phyloP scores from a whole-genome alignment of 345 rosid genomes.

The Erodium maritimum region DNA sequence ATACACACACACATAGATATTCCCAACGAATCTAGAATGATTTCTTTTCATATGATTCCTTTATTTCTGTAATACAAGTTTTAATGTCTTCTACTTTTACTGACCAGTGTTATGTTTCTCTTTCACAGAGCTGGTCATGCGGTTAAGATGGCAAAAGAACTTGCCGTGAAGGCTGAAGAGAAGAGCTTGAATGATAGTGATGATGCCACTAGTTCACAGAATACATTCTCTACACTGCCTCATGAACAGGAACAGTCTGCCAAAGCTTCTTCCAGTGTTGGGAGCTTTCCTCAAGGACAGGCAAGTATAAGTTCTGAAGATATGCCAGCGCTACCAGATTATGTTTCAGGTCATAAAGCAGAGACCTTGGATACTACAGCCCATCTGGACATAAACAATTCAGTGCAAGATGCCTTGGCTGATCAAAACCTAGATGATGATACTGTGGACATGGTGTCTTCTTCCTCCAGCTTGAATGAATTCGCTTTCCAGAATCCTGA shows the following conservation, averaged over 20 bases:
- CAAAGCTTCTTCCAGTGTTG: conserved; percentile 71
- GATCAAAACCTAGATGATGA: conserved; percentile 34
- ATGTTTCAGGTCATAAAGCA: conserved; percentile 34
- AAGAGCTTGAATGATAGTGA: conserved; percentile 69
- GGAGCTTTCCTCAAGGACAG: conserved; percentile 86
- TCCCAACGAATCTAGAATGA: not conserved
- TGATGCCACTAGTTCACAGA: conserved; percentile 65
- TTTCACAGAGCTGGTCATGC: conserved; percentile 77
- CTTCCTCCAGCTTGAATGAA: conserved; percentile 45
- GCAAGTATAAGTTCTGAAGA: conserved; percentile 83
- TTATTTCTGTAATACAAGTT: conserved; percentile 8
- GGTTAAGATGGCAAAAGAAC: conserved; percentile 70
- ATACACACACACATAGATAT: too few species aligned
- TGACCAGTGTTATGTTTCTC: not conserved
- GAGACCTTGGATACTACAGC: conserved; percentile 26
- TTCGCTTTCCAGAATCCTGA: conserved; percentile 21
- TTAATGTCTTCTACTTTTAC: conserved; percentile 2
- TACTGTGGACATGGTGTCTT: conserved; percentile 37
- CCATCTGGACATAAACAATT: conserved; percentile 37
- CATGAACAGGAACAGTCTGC: conserved; percentile 69
- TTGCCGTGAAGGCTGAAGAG: conserved; percentile 65
- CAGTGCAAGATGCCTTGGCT: conserved; percentile 31
- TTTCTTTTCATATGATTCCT: not conserved
- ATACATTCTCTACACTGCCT: conserved; percentile 76
- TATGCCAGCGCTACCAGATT: conserved; percentile 27